A percentile compares a stretch with the other conserved stretches of the same genome.
Evolutionary conservation across 257 asterid genomes (phyloP).

Genomic region (Primulina tabacum): DNA sequence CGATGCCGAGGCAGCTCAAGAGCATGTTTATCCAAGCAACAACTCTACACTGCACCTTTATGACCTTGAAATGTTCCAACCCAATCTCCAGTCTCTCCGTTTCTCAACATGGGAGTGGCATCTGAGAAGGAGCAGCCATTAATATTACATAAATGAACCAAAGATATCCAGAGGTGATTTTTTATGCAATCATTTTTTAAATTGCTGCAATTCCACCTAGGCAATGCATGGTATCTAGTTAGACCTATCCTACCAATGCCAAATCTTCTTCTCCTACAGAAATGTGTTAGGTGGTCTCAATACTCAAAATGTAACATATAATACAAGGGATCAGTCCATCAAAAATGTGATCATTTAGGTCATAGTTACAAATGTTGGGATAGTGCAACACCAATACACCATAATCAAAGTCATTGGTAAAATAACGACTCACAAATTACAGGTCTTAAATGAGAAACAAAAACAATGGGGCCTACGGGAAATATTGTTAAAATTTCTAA

Average conservation of each 20-base stretch:
- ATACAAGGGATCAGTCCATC: not conserved
- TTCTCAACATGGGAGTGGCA: constrained; percentile 91
- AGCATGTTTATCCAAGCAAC: constrained; percentile 86
- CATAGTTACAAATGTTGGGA: constrained; percentile 5
- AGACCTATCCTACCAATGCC: not conserved
- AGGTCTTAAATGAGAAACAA: constrained; percentile 5
- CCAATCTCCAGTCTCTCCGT: constrained; percentile 99
- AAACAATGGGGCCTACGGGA: not conserved
- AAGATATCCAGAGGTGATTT: not conserved
- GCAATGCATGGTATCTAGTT: not conserved
- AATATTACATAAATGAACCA: constrained; percentile 1
- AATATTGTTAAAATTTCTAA: not conserved
- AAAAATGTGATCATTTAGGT: not conserved
- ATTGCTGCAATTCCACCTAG: not conserved
- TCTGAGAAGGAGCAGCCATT: constrained; percentile 39
- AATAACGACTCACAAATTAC: not conserved
- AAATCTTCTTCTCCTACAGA: not conserved
- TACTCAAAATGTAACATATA: not conserved
- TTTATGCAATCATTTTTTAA: not conserved
- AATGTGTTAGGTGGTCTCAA: not conserved
- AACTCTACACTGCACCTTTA: constrained; percentile 98
- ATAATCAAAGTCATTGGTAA: not conserved
- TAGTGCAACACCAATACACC: not conserved
- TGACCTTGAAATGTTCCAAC: constrained; percentile 97
- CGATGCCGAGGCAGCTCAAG: constrained; percentile 95